Evolutionary conservation across 1,284 basidiomycete genomes (phyloP), one percentile per base, ranked within the genome.

Genomic region (Neonothopanus nambi): DNA sequence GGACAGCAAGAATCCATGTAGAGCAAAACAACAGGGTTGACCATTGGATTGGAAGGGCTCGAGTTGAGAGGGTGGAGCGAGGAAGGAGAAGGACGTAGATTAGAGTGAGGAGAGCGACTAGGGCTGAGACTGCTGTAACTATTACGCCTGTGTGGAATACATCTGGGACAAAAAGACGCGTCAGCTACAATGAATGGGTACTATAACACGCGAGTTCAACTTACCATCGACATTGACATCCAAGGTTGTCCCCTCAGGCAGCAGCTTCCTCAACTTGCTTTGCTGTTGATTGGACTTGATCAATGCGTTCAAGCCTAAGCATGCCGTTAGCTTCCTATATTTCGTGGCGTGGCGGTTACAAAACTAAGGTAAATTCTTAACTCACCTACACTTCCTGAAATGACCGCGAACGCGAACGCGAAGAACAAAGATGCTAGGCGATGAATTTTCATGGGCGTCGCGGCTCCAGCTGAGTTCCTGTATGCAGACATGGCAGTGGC

Each of bases 1-100:
- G 68, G 18, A 74, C 66, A 5, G 78, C 82, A 60, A 86, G 73
- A 40, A 85, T 66, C 75, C 79, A 81, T 5, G 74, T 30, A 21
- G 73, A 67, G 55, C 73, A 72, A 63, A 84, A 75, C 18, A 70
- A 63, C 44, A 85, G 70, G 20, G 73, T 36, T 46, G 60, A 58
- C 3, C 70, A 67, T 65, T 79, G 74, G 33, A 71, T 47, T 21
- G 65, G 67, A 33, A 74, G 63, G 1, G 69, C 65, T 6, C 61
- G 61, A 7, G 57, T 51, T 40, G 67, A 64, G 17, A 71, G 52
- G n/a, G 30, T 21, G 6, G 57, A 60, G 38, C 65, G 64, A 15
- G 64, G 45, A 21, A 57, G 56, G 26, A 65, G 51, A 50, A 75
- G 45, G 51, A 75, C 56, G 56, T 69, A 65, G 47, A 71, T 60